A percentile compares a stretch with the other conserved stretches of the same genome.
These are phyloP conservation scores for Podaxis carcinomalis DNA, from an alignment of 768 basidiomycete species.

Conservation along the genomic window DNA sequence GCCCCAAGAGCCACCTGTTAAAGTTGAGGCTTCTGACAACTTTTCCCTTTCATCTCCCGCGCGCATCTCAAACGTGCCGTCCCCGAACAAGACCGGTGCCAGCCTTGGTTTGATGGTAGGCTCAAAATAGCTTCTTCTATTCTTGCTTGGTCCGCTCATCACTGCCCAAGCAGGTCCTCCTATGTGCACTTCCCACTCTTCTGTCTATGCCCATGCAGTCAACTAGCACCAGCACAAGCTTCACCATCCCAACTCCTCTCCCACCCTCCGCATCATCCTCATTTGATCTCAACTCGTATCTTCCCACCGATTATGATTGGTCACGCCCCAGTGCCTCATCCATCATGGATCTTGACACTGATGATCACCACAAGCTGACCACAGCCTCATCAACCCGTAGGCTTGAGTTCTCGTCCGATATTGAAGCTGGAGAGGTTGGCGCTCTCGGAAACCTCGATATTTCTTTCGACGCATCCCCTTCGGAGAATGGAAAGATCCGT, in stretches of 20 bases:
- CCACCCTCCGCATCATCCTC: slow-evolving; percentile 36
- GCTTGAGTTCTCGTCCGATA: slow-evolving; percentile 51
- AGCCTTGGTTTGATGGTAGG: slow-evolving; percentile 46
- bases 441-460: slow-evolving; percentile 61
- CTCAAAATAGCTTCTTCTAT: slow-evolving; percentile 3
- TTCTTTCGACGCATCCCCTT: slow-evolving; percentile 64
- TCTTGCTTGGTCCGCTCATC: slow-evolving; percentile 17
- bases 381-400: slow-evolving; percentile 35
- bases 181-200: slow-evolving; percentile 73
- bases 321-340: slow-evolving; percentile 30
- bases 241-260: slow-evolving; percentile 49
- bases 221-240: slow-evolving; percentile 46
- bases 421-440: slow-evolving; percentile 41
- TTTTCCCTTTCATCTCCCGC: slow-evolving; percentile 41
- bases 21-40: slow-evolving; percentile 56
- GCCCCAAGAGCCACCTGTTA: slow-evolving; percentile 35
- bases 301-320: slow-evolving; percentile 57
- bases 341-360: slow-evolving; percentile 13
- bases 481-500: slow-evolving; percentile 67
- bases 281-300: slow-evolving; percentile 44
- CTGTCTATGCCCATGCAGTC: slow-evolving; percentile 63
- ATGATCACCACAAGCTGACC: slow-evolving; percentile 30
- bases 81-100: slow-evolving; percentile 57
- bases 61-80: slow-evolving; percentile 33
- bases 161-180: slow-evolving; percentile 49